Percentiles rank a stretch among this genome's conserved stretches.
These are phyloP conservation scores for Metschnikowia chrysomelidarum DNA, from an alignment of 805 yeast genomes.

Conservation along the genomic window DNA sequence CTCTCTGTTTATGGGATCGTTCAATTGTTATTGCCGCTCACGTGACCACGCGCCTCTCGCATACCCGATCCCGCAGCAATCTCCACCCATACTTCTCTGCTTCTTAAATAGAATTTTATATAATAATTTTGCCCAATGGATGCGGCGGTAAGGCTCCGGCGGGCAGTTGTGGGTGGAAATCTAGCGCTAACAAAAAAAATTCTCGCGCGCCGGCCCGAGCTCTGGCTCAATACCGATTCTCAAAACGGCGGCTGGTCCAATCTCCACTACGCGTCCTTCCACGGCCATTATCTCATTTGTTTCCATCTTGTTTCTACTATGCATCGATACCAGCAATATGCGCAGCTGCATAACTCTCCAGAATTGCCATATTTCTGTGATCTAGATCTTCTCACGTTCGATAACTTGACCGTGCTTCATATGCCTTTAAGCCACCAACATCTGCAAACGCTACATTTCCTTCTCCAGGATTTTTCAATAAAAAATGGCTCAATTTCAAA, in stretches of 20 bases:
- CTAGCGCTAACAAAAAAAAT: conserved; percentile 61
- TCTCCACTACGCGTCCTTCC: conserved; percentile 74
- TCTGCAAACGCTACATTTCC: conserved; percentile 68
- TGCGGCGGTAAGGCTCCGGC: conserved; percentile 63
- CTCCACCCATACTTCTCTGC: no score
- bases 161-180: conserved; percentile 63
- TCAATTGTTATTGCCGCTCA: no score
- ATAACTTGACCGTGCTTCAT: conserved; percentile 66
- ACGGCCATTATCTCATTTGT: conserved; percentile 71
- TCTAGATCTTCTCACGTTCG: conserved; percentile 47
- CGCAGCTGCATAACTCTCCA: neutral
- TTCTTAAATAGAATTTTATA: no score
- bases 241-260: conserved; percentile 73
- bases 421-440: conserved; percentile 57
- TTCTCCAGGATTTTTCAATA: conserved; percentile 50
- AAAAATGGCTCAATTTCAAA: conserved; percentile 54
- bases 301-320: conserved; percentile 50
- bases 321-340: conserved; percentile 18
- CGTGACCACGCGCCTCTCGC: no score
- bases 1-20: no score
- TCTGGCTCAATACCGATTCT: conserved; percentile 67
- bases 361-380: conserved; percentile 6
- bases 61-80: no score
- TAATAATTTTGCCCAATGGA: no score
- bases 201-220: conserved; percentile 64